phyloP scores from a whole-genome alignment of 1,284 basidiomycete genomes.

The Ceratobasidium sp. region DNA sequence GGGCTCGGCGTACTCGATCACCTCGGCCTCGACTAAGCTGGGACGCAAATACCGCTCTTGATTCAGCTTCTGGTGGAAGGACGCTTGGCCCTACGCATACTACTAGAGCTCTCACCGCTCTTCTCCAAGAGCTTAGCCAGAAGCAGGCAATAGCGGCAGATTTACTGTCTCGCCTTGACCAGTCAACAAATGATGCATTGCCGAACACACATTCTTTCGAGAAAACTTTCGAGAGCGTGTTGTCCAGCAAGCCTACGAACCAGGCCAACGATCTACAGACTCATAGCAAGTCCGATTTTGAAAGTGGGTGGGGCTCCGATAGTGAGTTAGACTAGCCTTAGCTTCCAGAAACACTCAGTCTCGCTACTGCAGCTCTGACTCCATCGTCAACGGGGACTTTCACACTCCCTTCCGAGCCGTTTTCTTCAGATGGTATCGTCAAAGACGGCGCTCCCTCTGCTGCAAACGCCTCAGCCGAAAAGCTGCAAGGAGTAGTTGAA shows the following conservation, averaged over 20 bases:
- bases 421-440: not conserved
- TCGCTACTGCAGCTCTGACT: not conserved
- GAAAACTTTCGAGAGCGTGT: constrained; percentile 13
- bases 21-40: not conserved
- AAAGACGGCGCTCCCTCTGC: not conserved
- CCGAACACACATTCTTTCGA: not conserved
- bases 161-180: constrained; percentile 20
- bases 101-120: constrained; percentile 12
- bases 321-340: not conserved
- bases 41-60: constrained; percentile 11
- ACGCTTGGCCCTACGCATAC: not conserved
- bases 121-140: constrained; percentile 31
- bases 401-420: not conserved
- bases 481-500: constrained; percentile 1
- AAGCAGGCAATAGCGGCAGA: constrained; percentile 27
- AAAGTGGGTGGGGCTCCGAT: constrained; percentile 33
- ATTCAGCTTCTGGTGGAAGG: not conserved
- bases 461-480: not conserved
- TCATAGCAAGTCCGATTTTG: not conserved
- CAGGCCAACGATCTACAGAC: not conserved
- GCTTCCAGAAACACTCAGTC: not conserved
- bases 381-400: not conserved
- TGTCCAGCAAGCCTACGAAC: not conserved
- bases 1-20: constrained; percentile 34
- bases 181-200: not conserved